Evolutionary conservation across 768 basidiomycete genomes (phyloP).

Genomic region (Cystofilobasidium ferigula): DNA sequence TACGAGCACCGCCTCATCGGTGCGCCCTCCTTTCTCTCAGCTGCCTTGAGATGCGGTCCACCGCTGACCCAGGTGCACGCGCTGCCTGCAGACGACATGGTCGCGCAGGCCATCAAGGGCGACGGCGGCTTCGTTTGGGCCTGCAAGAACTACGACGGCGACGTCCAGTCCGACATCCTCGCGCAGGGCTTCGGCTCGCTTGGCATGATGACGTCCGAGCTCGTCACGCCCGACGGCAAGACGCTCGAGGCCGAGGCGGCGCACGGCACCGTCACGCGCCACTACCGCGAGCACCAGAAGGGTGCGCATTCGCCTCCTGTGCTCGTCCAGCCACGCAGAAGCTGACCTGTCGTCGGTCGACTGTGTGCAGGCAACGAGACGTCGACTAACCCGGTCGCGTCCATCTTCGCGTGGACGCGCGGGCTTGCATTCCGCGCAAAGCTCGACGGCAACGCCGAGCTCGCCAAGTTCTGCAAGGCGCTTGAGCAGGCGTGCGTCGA

Average conservation of each 20-base stretch:
- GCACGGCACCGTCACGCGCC: constrained; percentile 89
- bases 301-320: not conserved
- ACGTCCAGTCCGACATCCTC: constrained; percentile 85
- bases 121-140: constrained; percentile 79
- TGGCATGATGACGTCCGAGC: constrained; percentile 87
- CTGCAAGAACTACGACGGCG: constrained; percentile 57
- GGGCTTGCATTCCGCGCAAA: constrained; percentile 75
- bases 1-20: constrained; percentile 72
- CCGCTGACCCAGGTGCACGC: not conserved
- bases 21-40: constrained; percentile 25
- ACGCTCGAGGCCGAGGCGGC: constrained; percentile 93
- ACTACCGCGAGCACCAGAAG: constrained; percentile 95
- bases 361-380: constrained; percentile 66
- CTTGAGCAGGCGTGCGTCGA: constrained; percentile 83
- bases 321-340: not conserved
- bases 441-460: constrained; percentile 67
- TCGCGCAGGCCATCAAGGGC: constrained; percentile 94
- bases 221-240: constrained; percentile 87
- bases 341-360: too few relatives aligned
- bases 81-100: constrained; percentile 51
- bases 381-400: constrained; percentile 95
- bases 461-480: constrained; percentile 61
- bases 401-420: constrained; percentile 97
- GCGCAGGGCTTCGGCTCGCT: constrained; percentile 94
- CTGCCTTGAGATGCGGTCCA: too few relatives aligned